These are phyloP conservation scores for Arxiozyma heterogenica DNA, from an alignment of 1,139 yeast genomes.

Conservation along the genomic window DNA sequence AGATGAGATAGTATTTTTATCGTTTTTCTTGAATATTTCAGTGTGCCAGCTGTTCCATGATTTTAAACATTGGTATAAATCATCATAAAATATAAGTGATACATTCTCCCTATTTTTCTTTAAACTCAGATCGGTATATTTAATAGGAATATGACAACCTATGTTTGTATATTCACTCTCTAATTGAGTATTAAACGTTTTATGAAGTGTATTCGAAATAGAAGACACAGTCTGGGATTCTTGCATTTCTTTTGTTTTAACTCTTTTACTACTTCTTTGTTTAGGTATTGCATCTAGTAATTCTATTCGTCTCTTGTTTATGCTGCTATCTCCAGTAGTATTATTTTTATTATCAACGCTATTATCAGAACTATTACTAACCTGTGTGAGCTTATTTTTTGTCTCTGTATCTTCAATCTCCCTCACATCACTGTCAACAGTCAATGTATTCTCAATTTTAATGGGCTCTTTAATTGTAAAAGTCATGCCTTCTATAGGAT, in stretches of 20 bases:
- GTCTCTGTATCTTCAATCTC: neutral
- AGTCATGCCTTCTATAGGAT: slow-evolving; percentile 38
- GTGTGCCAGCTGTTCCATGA: slow-evolving; percentile 38
- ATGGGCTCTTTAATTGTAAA: slow-evolving; percentile 9
- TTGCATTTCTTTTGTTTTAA: slow-evolving; percentile 29
- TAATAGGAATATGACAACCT: slow-evolving; percentile 10
- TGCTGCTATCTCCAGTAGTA: neutral
- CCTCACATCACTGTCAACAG: slow-evolving; percentile 1
- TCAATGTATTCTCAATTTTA: neutral
- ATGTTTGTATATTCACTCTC: slow-evolving; percentile 6
- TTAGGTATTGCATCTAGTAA: slow-evolving; percentile 8
- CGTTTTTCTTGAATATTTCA: slow-evolving; percentile 29
- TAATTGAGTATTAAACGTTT: slow-evolving; percentile 7
- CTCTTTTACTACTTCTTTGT: slow-evolving; percentile 34
- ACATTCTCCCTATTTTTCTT: neutral
- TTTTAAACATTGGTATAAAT: slow-evolving; percentile 34
- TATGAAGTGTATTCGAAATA: slow-evolving; percentile 9
- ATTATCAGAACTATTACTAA: slow-evolving; percentile 1
- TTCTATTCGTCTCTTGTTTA: slow-evolving; percentile 4
- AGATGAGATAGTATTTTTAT: slow-evolving; percentile 6
- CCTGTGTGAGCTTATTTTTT: slow-evolving; percentile 5
- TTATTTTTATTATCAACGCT: slow-evolving; percentile 3
- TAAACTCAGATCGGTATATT: slow-evolving; percentile 15
- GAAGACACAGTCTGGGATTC: slow-evolving; percentile 13
- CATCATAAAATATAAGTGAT: slow-evolving; percentile 17